Percentiles rank a stretch among this genome's conserved stretches.
These are phyloP conservation scores for Prunus kanzakura DNA, from an alignment of 306 rosid species.

Conservation along the genomic window DNA sequence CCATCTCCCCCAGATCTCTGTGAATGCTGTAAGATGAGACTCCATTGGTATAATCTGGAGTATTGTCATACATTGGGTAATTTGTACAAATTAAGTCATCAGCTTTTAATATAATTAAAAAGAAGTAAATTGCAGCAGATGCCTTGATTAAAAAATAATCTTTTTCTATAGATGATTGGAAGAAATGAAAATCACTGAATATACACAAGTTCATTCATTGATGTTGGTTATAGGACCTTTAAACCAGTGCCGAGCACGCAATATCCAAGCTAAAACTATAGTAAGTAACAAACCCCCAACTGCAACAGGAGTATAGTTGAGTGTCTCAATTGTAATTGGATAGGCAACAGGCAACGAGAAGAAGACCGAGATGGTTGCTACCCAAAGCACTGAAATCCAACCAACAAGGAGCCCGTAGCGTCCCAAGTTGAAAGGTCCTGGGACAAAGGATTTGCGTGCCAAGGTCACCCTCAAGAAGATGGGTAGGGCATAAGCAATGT, in stretches of 20 bases:
- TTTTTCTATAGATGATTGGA: background rate
- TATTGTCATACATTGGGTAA: background rate
- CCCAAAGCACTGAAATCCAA: conserved; percentile 92
- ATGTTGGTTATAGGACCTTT: conserved; percentile 77
- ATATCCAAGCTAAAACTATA: conserved; percentile 61
- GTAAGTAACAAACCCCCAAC: conserved; percentile 74
- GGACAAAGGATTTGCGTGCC: conserved; percentile 59
- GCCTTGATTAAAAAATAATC: background rate
- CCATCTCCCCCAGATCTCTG: background rate
- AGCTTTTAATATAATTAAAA: background rate
- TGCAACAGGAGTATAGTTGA: conserved; percentile 92
- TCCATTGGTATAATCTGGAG: background rate
- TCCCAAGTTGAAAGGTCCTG: conserved; percentile 88
- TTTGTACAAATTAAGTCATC: background rate
- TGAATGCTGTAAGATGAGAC: background rate
- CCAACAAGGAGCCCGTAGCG: conserved; percentile 60
- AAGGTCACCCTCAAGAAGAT: conserved; percentile 84
- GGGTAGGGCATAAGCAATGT: conserved; percentile 89
- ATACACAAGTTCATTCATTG: conserved; percentile 29
- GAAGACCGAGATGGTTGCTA: conserved; percentile 63
- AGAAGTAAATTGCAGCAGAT: background rate
- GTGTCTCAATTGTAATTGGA: conserved; percentile 65
- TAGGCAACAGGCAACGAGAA: conserved; percentile 85
- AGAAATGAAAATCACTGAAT: background rate
- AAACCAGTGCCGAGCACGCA: conserved; percentile 74